Conservation (phyloP, 495 filamentous ascomycete species). For the Aspergillus homomorphus region DNA sequence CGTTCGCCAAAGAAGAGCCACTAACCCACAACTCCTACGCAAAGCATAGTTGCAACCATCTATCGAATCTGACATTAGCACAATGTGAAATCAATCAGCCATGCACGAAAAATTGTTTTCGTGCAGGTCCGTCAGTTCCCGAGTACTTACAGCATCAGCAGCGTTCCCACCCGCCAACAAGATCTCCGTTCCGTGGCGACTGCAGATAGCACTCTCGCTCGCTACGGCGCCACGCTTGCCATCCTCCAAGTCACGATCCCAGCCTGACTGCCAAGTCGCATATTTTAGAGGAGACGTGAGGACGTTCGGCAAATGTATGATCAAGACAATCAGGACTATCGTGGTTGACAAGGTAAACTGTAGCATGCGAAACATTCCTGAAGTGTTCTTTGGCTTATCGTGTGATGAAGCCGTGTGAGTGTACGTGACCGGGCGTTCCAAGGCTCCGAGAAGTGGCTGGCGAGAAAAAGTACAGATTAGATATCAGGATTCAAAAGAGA, state of each 20-base stretch:
- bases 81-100: background rate
- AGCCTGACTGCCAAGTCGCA: slow-evolving; percentile 1
- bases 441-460: slow-evolving; percentile 2
- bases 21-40: slow-evolving; percentile 68
- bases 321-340: slow-evolving; percentile 23
- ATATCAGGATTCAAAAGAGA: slow-evolving; percentile 1
- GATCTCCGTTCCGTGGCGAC: slow-evolving; percentile 69
- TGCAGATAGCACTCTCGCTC: slow-evolving; percentile 72
- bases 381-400: background rate
- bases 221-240: slow-evolving; percentile 71
- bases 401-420: background rate
- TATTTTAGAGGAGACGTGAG: slow-evolving; percentile 25
- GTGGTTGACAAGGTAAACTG: slow-evolving; percentile 22
- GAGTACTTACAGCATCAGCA: slow-evolving; percentile 59
- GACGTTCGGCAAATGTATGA: slow-evolving; percentile 23
- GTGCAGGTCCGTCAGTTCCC: background rate
- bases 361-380: slow-evolving; percentile 15
- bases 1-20: background rate
- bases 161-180: slow-evolving; percentile 69
- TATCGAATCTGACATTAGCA: slow-evolving; percentile 16
- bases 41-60: slow-evolving; percentile 69
- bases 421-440: background rate
- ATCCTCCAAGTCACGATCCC: slow-evolving; percentile 14
- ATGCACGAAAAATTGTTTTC: background rate
- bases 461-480: slow-evolving; percentile 12